Base-by-base conservation (phyloP, 345 rosid genomes). In the Euphorbia pulcherrima region DNA sequence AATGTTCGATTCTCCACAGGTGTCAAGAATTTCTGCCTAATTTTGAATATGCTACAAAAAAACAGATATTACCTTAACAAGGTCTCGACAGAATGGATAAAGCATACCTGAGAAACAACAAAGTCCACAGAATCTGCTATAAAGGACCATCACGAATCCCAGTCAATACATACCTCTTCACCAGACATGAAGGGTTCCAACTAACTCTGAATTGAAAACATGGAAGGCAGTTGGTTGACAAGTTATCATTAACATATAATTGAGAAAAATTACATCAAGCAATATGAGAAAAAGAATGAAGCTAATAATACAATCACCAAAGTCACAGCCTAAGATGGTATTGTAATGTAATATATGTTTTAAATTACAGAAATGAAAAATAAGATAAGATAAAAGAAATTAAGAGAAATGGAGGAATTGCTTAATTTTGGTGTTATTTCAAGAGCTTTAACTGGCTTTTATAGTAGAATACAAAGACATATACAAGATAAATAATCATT, bases 101-200 rank as follows among this genome's bases (percentile, higher is more conserved):
- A 47, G 54, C 27, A 18, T 72, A 92, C 98, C 94, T 90, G 98
- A 79, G 98, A 87, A 79, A 92, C 99, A 64, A 87, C 92, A 75
- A 95, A 90, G 83, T 95, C 97, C 53, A 95, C 97, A 28, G 98
- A 95, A 88, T 92, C 99, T 21, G 99, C 97, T 26, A 95, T 95
- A 73, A 95, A 71, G 97, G 99, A 59, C 98, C 97, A 68, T 90
- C 92, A 37, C 88, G 96, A 70, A 95, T 95, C 74, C 98, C 97
- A 41, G 94, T 88, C 79, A 92, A 83, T 61, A 92, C 88, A 28
- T 94, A 87, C 60, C 97, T 81, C 78, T 94, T 94, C 74, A 94
- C 82, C 86, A 92, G 74, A 83, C 91, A 94, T 8, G 98, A 85
- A 33, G 99, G 99, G 21, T 97, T 86, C 99, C 99, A 95, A 72